phyloP scores from a whole-genome alignment of 768 basidiomycete species.

The Russula sp. region DNA sequence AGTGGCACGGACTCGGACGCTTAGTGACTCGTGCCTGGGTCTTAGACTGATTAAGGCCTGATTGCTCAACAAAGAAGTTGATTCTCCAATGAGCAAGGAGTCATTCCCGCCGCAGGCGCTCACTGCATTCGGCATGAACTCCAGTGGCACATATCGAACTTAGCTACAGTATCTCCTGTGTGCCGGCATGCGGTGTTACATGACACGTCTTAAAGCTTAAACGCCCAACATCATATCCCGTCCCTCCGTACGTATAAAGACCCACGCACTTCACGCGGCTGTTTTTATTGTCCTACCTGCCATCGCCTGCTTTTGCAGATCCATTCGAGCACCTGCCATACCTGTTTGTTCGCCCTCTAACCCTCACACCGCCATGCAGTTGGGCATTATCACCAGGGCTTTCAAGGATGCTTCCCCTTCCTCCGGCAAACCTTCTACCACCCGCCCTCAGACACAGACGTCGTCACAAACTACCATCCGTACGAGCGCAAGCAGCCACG shows the following conservation, averaged over 20 bases:
- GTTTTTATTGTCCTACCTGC: background rate
- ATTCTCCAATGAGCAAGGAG: background rate
- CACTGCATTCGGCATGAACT: background rate
- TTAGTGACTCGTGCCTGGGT: background rate
- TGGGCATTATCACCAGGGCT: background rate
- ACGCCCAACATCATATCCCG: slow-evolving; percentile 15
- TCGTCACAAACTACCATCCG: slow-evolving; percentile 17
- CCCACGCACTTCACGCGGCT: background rate
- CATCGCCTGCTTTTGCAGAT: background rate
- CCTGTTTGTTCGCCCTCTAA: background rate
- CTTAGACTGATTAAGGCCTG: background rate
- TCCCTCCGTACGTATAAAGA: slow-evolving; percentile 7
- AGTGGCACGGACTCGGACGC: background rate
- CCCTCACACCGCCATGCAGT: slow-evolving; percentile 1
- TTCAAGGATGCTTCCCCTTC: slow-evolving; percentile 19
- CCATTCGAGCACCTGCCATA: background rate
- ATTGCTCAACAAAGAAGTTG: slow-evolving; percentile 3
- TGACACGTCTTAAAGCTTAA: slow-evolving; percentile 11
- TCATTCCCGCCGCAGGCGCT: background rate
- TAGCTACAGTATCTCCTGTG: background rate
- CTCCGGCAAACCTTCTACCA: slow-evolving; percentile 8
- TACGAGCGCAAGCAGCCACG: slow-evolving; percentile 16
- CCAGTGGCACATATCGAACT: background rate
- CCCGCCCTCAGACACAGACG: slow-evolving; percentile 14
- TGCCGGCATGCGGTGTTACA: slow-evolving; percentile 9